Evolutionary conservation across 257 asterid species (phyloP).

Genomic region (Thymus mandschuricus): DNA sequence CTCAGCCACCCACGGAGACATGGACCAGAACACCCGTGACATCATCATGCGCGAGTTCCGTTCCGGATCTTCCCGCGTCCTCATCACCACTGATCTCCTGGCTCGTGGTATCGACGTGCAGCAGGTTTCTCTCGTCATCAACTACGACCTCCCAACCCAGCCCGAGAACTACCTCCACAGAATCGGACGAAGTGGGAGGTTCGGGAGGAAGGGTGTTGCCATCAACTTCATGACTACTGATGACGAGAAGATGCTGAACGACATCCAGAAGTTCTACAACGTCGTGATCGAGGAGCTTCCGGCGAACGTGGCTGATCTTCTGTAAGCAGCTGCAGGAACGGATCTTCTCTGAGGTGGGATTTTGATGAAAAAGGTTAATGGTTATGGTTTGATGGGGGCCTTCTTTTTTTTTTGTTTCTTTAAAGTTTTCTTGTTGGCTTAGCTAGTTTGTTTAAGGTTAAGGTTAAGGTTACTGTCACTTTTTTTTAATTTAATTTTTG

Average conservation of each 20-base stretch:
- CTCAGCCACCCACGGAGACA: constrained; percentile 85
- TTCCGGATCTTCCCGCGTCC: constrained; percentile 66
- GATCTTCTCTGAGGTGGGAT: background rate
- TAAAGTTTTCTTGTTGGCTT: constrained; percentile 4
- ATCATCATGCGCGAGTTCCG: constrained; percentile 85
- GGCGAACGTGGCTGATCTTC: constrained; percentile 74
- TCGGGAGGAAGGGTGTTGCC: constrained; percentile 80
- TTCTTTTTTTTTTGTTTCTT: background rate
- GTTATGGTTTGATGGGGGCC: background rate
- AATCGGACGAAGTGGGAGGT: constrained; percentile 79
- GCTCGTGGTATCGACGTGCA: constrained; percentile 59
- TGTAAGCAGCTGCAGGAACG: constrained; percentile 34
- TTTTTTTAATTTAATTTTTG: constrained; percentile 23
- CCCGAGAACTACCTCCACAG: constrained; percentile 83
- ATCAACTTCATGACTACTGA: constrained; percentile 69
- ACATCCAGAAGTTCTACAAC: constrained; percentile 79
- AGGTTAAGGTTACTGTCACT: too few species aligned
- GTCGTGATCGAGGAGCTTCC: constrained; percentile 76
- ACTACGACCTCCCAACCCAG: constrained; percentile 77
- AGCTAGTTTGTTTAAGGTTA: constrained; percentile 22
- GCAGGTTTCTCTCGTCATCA: constrained; percentile 79
- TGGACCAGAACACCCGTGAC: constrained; percentile 86
- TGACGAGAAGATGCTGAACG: constrained; percentile 69
- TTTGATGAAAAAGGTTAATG: background rate
- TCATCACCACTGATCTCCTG: constrained; percentile 50